Conservation (phyloP, 495 filamentous ascomycete genomes). For the Penicillium tannophilum region DNA sequence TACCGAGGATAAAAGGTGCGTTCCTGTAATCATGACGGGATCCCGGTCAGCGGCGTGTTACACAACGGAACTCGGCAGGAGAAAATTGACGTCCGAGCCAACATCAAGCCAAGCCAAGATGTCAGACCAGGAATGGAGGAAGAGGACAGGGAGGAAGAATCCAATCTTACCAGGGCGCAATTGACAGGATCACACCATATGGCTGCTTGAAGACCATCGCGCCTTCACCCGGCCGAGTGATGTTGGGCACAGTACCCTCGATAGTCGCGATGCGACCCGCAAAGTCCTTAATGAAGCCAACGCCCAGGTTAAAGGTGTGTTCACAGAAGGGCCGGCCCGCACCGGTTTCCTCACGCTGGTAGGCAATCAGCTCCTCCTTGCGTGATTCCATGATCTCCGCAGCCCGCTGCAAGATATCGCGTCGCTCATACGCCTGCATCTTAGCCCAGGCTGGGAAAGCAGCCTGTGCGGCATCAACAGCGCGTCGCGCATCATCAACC, state of each 20-base stretch:
- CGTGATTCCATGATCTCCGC: conserved; percentile 66
- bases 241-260: conserved; percentile 61
- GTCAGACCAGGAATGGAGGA: background rate
- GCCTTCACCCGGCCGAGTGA: conserved; percentile 53
- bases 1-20: conserved; percentile 63
- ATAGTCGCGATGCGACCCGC: conserved; percentile 65
- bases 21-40: conserved; percentile 47
- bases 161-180: conserved; percentile 74
- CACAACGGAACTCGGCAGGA: background rate
- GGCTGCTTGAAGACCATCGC: conserved; percentile 80
- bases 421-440: conserved; percentile 59
- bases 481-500: conserved; percentile 66
- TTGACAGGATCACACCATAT: conserved; percentile 76
- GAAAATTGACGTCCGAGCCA: background rate
- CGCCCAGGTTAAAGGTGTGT: conserved; percentile 65
- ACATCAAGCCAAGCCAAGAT: background rate
- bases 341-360: conserved; percentile 72
- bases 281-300: conserved; percentile 67
- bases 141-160: conserved; percentile 1
- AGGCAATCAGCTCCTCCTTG: conserved; percentile 62
- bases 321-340: conserved; percentile 50
- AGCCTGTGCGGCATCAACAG: conserved; percentile 56
- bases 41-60: conserved; percentile 12
- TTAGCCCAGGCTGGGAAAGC: conserved; percentile 75
- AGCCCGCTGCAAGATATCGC: conserved; percentile 71